Conservation (phyloP, 257 asterid genomes). For the Scutellaria barbata region DNA sequence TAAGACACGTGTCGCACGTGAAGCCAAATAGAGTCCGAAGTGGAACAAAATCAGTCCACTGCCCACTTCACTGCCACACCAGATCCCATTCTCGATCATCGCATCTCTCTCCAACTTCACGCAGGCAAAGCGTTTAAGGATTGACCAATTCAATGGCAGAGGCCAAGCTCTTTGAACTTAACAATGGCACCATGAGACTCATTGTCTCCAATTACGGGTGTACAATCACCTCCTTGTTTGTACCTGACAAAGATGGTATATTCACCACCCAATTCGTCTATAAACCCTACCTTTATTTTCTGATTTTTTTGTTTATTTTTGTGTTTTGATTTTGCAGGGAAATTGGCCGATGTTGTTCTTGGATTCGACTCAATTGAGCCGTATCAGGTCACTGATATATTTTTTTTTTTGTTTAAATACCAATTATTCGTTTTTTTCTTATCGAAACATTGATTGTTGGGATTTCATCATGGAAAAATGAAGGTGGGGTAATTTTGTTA, state of each 20-base stretch:
- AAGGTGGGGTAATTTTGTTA: constrained; percentile 6
- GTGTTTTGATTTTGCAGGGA: constrained; percentile 54
- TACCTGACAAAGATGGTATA: constrained; percentile 85
- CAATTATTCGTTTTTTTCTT: neutral
- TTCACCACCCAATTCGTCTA: constrained; percentile 12
- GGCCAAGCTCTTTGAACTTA: constrained; percentile 82
- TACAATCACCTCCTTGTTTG: constrained; percentile 82
- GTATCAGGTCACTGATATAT: constrained; percentile 66
- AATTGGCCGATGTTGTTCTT: constrained; percentile 90
- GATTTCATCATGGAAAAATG: constrained; percentile 5
- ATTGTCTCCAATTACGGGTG: constrained; percentile 83
- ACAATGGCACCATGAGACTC: constrained; percentile 78
- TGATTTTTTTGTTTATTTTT: neutral
- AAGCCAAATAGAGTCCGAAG: neutral
- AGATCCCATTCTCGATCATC: constrained; percentile 10
- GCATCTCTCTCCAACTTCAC: neutral
- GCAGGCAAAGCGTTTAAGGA: neutral
- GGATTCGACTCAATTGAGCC: constrained; percentile 95
- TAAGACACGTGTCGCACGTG: too few species aligned
- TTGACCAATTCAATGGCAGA: constrained; percentile 58
- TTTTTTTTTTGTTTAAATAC: constrained; percentile 4
- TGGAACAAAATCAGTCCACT: neutral
- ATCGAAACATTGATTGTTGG: constrained; percentile 22
- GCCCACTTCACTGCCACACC: constrained; percentile 5
- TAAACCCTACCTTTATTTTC: constrained; percentile 4